A percentile compares a stretch with the other conserved stretches of the same genome.
Evolutionary conservation across 2,329 filamentous ascomycete genomes (phyloP).

Genomic region (Claviceps spartinae): DNA sequence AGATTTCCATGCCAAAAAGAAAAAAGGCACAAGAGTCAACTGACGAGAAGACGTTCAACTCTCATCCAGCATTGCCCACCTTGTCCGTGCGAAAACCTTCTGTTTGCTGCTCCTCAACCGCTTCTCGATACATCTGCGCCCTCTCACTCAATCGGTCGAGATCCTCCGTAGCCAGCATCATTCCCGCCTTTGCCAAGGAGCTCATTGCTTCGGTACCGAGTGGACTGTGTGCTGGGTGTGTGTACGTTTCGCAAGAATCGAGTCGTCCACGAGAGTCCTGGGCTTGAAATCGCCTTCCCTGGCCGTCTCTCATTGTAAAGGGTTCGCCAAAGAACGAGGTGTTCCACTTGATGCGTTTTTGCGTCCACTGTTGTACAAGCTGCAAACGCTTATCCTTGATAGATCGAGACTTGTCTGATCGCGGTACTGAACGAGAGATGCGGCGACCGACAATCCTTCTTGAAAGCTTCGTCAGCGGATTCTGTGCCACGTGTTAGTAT

Average conservation of each 20-base stretch:
- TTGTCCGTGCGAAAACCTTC: background rate
- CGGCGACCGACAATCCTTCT: background rate
- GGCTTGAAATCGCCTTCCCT: constrained; percentile 17
- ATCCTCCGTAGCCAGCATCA: constrained; percentile 17
- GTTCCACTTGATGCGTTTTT: background rate
- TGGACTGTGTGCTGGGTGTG: constrained; percentile 10
- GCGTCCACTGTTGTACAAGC: constrained; percentile 4
- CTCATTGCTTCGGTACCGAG: constrained; percentile 10
- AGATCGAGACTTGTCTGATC: constrained; percentile 1
- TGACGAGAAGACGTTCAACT: background rate
- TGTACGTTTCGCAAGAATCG: constrained; percentile 12
- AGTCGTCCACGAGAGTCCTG: constrained; percentile 15
- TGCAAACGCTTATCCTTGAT: background rate
- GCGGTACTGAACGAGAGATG: constrained; percentile 2
- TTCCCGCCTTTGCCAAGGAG: constrained; percentile 15
- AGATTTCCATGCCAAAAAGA: background rate
- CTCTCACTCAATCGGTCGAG: constrained; percentile 19
- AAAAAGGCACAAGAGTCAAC: background rate
- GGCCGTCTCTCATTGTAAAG: constrained; percentile 12
- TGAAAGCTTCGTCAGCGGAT: background rate
- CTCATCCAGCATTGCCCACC: background rate
- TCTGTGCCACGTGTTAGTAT: background rate
- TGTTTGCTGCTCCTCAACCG: background rate
- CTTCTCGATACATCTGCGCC: constrained; percentile 9
- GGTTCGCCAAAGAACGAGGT: background rate